Percentiles rank a stretch among this genome's conserved stretches.
These are phyloP conservation scores for Setaria viridis DNA, from an alignment of 202 grass and related monocot genomes.

Conservation along the genomic window DNA sequence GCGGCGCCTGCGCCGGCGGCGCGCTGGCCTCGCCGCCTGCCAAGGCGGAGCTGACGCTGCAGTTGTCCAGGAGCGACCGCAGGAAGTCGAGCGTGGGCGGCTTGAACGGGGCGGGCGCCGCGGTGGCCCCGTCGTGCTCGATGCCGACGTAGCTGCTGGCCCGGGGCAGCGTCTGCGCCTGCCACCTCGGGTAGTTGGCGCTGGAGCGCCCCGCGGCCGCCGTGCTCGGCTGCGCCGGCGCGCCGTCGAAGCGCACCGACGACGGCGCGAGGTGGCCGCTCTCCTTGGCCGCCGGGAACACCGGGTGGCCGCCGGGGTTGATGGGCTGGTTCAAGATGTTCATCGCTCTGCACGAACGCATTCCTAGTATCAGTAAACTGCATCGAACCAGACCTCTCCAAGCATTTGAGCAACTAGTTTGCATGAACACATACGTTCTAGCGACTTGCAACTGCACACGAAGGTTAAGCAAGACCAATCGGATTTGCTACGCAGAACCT, in stretches of 20 bases:
- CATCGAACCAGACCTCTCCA: no score
- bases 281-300: slow-evolving; percentile 50
- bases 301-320: slow-evolving; percentile 50
- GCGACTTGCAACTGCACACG: background rate
- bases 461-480: background rate
- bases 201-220: background rate
- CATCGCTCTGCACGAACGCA: slow-evolving; percentile 59
- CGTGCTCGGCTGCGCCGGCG: slow-evolving; percentile 27
- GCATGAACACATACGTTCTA: background rate
- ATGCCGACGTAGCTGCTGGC: slow-evolving; percentile 45
- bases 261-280: slow-evolving; percentile 35
- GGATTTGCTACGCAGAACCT: background rate
- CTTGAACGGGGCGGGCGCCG: slow-evolving; percentile 48
- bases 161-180: slow-evolving; percentile 47
- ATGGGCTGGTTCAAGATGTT: slow-evolving; percentile 81
- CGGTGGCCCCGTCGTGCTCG: slow-evolving; percentile 25
- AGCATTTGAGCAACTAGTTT: background rate
- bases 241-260: slow-evolving; percentile 60
- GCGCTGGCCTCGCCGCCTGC: slow-evolving; percentile 26
- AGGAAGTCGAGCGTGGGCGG: slow-evolving; percentile 74
- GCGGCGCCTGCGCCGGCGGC: background rate
- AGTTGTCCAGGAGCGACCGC: slow-evolving; percentile 55
- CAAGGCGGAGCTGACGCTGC: slow-evolving; percentile 37
- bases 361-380: background rate
- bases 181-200: slow-evolving; percentile 37